phyloP scores from a whole-genome alignment of 441 rosid genomes.

The Syzygium malaccense region DNA sequence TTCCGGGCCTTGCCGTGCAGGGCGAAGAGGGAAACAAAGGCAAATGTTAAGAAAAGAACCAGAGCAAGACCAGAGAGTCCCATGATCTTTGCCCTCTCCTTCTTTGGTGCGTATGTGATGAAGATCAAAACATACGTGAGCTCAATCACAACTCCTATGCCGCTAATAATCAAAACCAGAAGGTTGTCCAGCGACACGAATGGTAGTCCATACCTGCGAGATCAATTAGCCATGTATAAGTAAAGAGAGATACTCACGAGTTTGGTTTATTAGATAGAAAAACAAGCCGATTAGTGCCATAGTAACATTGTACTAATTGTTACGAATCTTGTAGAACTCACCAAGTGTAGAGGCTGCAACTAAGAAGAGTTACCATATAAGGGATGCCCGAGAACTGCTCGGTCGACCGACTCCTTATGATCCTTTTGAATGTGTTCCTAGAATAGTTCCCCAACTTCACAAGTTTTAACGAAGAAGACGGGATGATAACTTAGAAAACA shows the following conservation, averaged over 20 bases:
- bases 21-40: background rate
- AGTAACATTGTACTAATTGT: background rate
- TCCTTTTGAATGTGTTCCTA: background rate
- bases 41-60: background rate
- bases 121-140: background rate
- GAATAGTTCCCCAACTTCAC: background rate
- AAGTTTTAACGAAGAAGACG: background rate
- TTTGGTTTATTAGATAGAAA: background rate
- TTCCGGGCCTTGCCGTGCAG: background rate
- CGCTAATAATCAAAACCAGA: background rate
- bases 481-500: background rate
- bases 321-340: background rate
- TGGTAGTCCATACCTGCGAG: background rate
- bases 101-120: background rate
- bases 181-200: background rate
- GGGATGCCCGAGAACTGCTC: background rate
- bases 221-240: background rate
- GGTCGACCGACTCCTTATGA: background rate
- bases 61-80: background rate
- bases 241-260: background rate
- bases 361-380: background rate
- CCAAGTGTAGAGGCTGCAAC: slow-evolving; percentile 3
- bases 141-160: background rate
- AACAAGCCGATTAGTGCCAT: background rate
- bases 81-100: background rate